phyloP scores from a whole-genome alignment of 2,329 filamentous ascomycete species.

The Ambrosiella cleistominuta region DNA sequence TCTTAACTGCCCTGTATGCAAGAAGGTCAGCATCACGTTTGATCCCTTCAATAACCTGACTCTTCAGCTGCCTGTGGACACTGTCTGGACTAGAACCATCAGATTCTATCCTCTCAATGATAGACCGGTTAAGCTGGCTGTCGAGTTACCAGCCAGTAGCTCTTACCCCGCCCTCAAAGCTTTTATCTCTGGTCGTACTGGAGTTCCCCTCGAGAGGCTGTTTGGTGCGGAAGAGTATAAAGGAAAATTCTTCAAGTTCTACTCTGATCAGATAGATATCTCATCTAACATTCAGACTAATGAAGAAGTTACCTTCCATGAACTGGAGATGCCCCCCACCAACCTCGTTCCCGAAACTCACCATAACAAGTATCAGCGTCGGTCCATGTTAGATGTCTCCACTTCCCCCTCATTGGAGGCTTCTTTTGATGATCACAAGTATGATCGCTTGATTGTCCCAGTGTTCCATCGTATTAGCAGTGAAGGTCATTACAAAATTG shows the following conservation, averaged over 20 bases:
- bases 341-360: constrained; percentile 45
- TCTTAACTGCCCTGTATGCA: constrained; percentile 73
- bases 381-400: constrained; percentile 33
- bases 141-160: constrained; percentile 66
- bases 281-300: constrained; percentile 55
- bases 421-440: constrained; percentile 40
- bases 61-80: constrained; percentile 73
- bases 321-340: constrained; percentile 62
- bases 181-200: constrained; percentile 49
- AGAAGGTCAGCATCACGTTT: constrained; percentile 96
- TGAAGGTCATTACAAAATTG: constrained; percentile 4
- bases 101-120: constrained; percentile 64
- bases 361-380: constrained; percentile 25
- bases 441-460: constrained; percentile 52
- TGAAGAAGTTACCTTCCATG: constrained; percentile 51
- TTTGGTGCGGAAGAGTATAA: constrained; percentile 71
- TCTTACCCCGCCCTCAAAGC: constrained; percentile 52
- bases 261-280: constrained; percentile 49
- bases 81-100: constrained; percentile 57
- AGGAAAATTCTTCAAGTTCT: constrained; percentile 71
- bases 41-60: constrained; percentile 94
- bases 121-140: constrained; percentile 49
- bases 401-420: constrained; percentile 31
- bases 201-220: constrained; percentile 46
- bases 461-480: constrained; percentile 43